These are phyloP conservation scores for Monosporascus ibericus DNA, from an alignment of 2,329 filamentous ascomycete genomes.

Conservation along the genomic window DNA sequence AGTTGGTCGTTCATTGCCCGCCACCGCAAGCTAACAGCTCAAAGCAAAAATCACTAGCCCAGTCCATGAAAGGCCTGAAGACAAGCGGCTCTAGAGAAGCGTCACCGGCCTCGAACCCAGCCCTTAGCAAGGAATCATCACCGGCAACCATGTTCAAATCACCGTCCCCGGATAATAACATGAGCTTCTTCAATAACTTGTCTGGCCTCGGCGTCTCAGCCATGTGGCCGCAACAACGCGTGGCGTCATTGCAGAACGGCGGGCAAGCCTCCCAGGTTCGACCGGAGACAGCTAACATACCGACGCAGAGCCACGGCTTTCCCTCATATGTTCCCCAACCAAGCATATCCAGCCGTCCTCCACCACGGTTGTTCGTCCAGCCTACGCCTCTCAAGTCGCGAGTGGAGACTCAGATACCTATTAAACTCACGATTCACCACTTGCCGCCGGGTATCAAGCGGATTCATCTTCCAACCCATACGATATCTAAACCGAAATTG, in stretches of 20 bases:
- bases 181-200: constrained; percentile 31
- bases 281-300: constrained; percentile 11
- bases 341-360: constrained; percentile 6
- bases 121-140: constrained; percentile 47
- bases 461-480: constrained; percentile 80
- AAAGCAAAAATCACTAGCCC: constrained; percentile 46
- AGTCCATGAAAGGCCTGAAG: constrained; percentile 43
- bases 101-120: constrained; percentile 47
- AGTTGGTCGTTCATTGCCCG: background rate
- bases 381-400: constrained; percentile 75
- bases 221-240: constrained; percentile 28
- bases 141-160: constrained; percentile 42
- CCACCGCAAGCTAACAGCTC: constrained; percentile 19
- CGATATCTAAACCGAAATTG: constrained; percentile 90
- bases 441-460: constrained; percentile 71
- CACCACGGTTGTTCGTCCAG: constrained; percentile 50
- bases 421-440: constrained; percentile 71
- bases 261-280: constrained; percentile 3
- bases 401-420: constrained; percentile 93
- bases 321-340: constrained; percentile 11
- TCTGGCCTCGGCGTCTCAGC: constrained; percentile 17
- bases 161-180: constrained; percentile 36
- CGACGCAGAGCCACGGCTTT: constrained; percentile 9
- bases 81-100: constrained; percentile 44
- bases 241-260: constrained; percentile 6